Conservation (phyloP, 805 yeast genomes). For the Wickerhamiella domercqiae region DNA sequence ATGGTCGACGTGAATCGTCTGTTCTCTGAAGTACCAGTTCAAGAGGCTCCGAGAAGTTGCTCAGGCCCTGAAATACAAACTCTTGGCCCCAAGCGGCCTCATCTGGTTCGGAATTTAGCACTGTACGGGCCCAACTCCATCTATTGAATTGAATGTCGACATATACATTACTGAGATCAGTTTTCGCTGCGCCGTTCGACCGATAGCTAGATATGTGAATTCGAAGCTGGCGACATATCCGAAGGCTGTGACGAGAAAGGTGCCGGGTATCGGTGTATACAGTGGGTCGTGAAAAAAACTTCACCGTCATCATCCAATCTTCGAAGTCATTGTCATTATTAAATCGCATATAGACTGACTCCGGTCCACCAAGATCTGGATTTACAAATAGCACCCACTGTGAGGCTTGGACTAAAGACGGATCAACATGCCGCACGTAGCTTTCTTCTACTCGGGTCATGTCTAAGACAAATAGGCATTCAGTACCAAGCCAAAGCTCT, state of each 20-base stretch:
- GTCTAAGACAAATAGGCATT: slow-evolving; percentile 7
- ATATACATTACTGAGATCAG: slow-evolving; percentile 28
- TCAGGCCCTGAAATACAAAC: slow-evolving; percentile 40
- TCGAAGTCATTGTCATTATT: slow-evolving; percentile 18
- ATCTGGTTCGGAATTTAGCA: slow-evolving; percentile 33
- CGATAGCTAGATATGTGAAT: slow-evolving; percentile 7
- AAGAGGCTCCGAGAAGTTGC: slow-evolving; percentile 32
- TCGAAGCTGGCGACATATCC: slow-evolving; percentile 6
- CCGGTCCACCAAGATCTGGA: slow-evolving; percentile 17
- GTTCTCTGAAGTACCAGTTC: slow-evolving; percentile 10
- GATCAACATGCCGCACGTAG: slow-evolving; percentile 11
- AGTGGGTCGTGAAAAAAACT: slow-evolving; percentile 16
- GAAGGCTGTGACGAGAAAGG: slow-evolving; percentile 10
- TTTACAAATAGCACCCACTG: slow-evolving; percentile 11
- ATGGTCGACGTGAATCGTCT: slow-evolving; percentile 5
- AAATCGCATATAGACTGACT: slow-evolving; percentile 17
- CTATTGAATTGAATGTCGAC: slow-evolving; percentile 63
- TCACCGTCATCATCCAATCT: slow-evolving; percentile 22
- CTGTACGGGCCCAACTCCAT: slow-evolving; percentile 64
- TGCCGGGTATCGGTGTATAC: slow-evolving; percentile 15
- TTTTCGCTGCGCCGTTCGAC: not conserved
- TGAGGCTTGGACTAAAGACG: slow-evolving; percentile 11
- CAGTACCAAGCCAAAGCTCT: slow-evolving; percentile 4
- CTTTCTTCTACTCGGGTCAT: slow-evolving; percentile 6
- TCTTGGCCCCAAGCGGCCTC: slow-evolving; percentile 78